Conservation (phyloP, 352 stramenopile genomes). For the Phytophthora lateralis region DNA sequence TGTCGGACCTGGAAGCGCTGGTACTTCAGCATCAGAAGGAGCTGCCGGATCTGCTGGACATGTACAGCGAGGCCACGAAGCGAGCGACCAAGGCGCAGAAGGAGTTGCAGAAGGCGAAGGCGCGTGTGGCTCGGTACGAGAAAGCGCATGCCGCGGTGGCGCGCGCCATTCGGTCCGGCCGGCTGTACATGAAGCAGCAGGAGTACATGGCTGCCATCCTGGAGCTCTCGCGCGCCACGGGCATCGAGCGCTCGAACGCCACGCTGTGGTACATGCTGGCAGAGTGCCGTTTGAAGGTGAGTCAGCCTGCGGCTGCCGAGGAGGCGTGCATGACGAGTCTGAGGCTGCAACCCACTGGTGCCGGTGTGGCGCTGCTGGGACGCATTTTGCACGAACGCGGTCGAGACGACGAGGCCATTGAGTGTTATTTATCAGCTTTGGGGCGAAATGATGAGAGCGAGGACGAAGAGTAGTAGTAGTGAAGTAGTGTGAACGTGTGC, state of each 20-base stretch:
- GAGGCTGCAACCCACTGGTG: slow-evolving; percentile 40
- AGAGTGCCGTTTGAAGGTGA: slow-evolving; percentile 55
- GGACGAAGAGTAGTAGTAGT: slow-evolving; percentile 42
- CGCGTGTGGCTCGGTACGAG: slow-evolving; percentile 49
- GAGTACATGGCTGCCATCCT: slow-evolving; percentile 70
- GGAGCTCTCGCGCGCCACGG: slow-evolving; percentile 51
- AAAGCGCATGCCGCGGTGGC: slow-evolving; percentile 51
- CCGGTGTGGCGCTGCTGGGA: slow-evolving; percentile 52
- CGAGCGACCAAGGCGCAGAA: slow-evolving; percentile 35
- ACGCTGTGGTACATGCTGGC: slow-evolving; percentile 62
- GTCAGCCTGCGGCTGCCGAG: slow-evolving; percentile 53
- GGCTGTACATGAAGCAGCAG: slow-evolving; percentile 48
- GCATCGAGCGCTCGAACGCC: slow-evolving; percentile 57
- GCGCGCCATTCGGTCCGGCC: slow-evolving; percentile 46
- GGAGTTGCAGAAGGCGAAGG: slow-evolving; percentile 43
- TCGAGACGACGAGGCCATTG: slow-evolving; percentile 55
- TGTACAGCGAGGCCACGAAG: slow-evolving; percentile 42
- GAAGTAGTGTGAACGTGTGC: slow-evolving; percentile 30
- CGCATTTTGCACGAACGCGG: slow-evolving; percentile 59
- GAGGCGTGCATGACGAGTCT: slow-evolving; percentile 63
- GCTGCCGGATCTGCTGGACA: slow-evolving; percentile 48
- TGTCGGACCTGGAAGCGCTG: slow-evolving; percentile 48
- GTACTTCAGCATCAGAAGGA: slow-evolving; percentile 58
- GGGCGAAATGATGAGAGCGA: slow-evolving; percentile 44
- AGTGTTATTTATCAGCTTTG: slow-evolving; percentile 70